Percentiles rank a stretch among this genome's conserved stretches.
Evolutionary conservation across 768 basidiomycete genomes (phyloP).

Genomic region (Cystobasidiopsis lactophilus): DNA sequence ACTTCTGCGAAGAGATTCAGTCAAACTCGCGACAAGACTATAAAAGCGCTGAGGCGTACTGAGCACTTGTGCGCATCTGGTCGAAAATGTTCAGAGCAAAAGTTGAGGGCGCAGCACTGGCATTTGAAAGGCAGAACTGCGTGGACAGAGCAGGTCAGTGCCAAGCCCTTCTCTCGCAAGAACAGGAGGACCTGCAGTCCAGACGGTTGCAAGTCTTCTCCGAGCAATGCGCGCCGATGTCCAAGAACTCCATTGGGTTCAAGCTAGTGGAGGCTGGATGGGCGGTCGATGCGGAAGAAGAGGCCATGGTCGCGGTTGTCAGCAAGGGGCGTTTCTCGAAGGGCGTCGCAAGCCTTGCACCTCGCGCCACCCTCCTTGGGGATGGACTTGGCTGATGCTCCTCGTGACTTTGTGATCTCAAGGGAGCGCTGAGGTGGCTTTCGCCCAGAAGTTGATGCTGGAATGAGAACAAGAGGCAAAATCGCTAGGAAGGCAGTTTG

Average conservation of each 20-base stretch:
- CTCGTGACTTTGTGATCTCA: too few relatives aligned
- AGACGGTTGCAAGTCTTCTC: not conserved
- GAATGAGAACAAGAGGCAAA: too few relatives aligned
- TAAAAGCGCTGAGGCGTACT: too few relatives aligned
- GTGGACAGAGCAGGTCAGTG: not conserved
- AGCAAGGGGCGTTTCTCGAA: too few relatives aligned
- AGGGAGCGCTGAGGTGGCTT: too few relatives aligned
- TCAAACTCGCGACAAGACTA: too few relatives aligned
- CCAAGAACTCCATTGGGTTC: not conserved
- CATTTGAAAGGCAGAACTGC: constrained; percentile 15
- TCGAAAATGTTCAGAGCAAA: constrained; percentile 11
- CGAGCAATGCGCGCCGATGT: not conserved
- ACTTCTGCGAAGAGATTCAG: not conserved
- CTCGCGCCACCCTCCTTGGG: too few relatives aligned
- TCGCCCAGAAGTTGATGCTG: too few relatives aligned
- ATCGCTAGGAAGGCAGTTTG: too few relatives aligned
- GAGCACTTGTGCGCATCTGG: constrained; percentile 4
- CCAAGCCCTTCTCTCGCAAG: not conserved
- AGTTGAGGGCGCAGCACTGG: constrained; percentile 5
- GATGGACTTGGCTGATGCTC: too few relatives aligned
- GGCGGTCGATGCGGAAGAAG: not conserved
- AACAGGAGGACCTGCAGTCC: not conserved
- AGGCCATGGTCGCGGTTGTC: too few relatives aligned
- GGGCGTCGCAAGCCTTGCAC: too few relatives aligned
- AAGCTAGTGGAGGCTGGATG: not conserved